Base-by-base conservation (phyloP, 768 basidiomycete species). In the Amanita molliuscula region DNA sequence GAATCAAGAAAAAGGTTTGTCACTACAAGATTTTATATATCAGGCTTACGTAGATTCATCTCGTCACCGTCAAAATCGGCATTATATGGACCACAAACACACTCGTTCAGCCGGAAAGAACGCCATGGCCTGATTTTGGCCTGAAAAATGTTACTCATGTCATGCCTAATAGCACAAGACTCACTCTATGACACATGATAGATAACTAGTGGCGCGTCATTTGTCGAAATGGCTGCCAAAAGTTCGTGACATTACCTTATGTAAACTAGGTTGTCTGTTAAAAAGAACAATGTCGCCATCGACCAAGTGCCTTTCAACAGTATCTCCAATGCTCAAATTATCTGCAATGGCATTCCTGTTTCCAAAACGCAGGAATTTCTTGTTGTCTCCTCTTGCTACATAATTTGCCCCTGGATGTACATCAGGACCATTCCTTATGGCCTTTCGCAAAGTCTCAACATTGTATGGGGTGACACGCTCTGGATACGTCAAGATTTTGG, bases 61-160 rank as follows among this genome's bases (percentile, higher is more conserved):
- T 99, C 96, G 63, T 99, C 96, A 54, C 96, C 96, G 63, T 99
- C 96, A 56, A 99, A 99, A 73, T 99, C 96, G 44, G 96, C 96
- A 61, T 97, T 97, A 68, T 97, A 98, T 6, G 96, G 96, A 42
- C 90, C 93, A 67, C 96, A 99, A 7, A 97, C 96, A 79, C 96
- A 99, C 64, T 99, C 96, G 61, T 99, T 99, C 50, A 99, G 69
- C 28, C 96, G 78, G 72, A 99, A 97, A 1, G 96, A 88, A 55
- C 95, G 74, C 96, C 96, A 99, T 20, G 96, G 96, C 26, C 96
- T 76, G 48, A 99, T 78, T 75, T 95, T 95, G 37, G 81, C 83
- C 82, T 83, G 54, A 13, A 15, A 21, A 16, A 45, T 35, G 47
- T 34, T 55, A 44, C 8, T 15, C 15, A n/a, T 25, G 9, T 23